phyloP scores from a whole-genome alignment of 768 basidiomycete species.

The Suillus decipiens region DNA sequence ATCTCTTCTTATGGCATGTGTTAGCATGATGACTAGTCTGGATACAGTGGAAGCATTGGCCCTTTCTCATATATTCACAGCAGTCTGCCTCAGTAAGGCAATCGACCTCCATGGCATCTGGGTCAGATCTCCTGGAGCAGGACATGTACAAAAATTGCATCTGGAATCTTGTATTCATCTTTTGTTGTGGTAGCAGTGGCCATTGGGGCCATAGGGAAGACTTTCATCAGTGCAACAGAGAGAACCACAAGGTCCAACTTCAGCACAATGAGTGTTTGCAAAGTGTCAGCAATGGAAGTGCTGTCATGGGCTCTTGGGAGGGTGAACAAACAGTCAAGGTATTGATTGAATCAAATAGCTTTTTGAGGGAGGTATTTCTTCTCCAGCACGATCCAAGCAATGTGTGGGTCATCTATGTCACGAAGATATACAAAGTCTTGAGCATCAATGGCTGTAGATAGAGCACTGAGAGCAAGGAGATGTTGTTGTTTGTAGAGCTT shows the following conservation, averaged over 20 bases:
- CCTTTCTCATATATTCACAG: too few species aligned
- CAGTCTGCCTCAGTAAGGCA: too few species aligned
- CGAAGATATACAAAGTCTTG: neutral
- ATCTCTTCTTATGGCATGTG: too few species aligned
- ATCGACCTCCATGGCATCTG: too few species aligned
- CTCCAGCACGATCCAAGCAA: neutral
- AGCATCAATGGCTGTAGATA: too few species aligned
- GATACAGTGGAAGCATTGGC: too few species aligned
- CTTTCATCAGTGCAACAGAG: fast-evolving
- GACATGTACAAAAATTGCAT: neutral
- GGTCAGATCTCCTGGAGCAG: too few species aligned
- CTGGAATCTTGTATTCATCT: neutral
- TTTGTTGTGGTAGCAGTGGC: too few species aligned
- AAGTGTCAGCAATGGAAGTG: fast-evolving
- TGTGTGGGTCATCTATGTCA: neutral
- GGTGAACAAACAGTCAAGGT: neutral
- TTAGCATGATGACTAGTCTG: too few species aligned
- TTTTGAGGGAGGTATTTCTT: neutral
- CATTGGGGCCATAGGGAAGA: too few species aligned
- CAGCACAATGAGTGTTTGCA: neutral
- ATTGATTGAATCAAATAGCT: neutral
- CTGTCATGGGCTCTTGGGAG: neutral
- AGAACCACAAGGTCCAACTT: neutral
- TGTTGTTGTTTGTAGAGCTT: neutral
- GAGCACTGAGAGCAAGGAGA: neutral